Base-by-base conservation (phyloP, 2,329 filamentous ascomycete species). In the Monilinia fructicola region DNA sequence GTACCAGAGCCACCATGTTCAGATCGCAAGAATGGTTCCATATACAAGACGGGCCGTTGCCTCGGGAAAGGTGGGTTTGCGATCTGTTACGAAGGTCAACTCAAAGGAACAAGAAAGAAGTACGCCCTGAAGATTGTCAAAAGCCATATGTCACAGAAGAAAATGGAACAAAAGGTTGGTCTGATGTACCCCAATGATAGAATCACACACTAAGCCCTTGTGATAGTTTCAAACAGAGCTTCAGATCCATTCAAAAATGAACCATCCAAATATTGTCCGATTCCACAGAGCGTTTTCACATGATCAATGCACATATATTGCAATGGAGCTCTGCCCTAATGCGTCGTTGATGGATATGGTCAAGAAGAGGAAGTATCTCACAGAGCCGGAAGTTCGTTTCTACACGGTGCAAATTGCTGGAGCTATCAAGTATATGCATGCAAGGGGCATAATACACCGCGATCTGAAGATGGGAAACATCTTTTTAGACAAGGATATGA, bases 401-500 rank as follows among this genome's bases (percentile, higher is more conserved):
- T 97, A 97, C 77, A 90, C 95, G 69, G 88, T 99, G 52, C 95
- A 99, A 78, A 93, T 97, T 68, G 92, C 94, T 71, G 95, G 95
- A 46, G 95, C 95, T 48, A 94, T 99, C 79, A 98, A 98, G 79
- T 99, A 99, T 77, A 91, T 99, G 82, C 96, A 99, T 78, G 88
- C 88, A 75, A 91, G 96, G 76, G 95, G 94, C 71, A 96, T 99
- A 69, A 97, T 98, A 60, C 95, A 99, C 78, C 88, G 95, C 60
- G 95, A 99, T 78, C 80, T 99, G 73, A 99, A 99, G 80, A 98
- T 97, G 83, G 96, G 95, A 59, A 99, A 99, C 77, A 89, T 99
- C 72, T 99, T 99, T 75, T 83, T 99, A 63, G 95, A 99, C 77
- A 87, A 87, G 64, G 84, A 93, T 72, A 97, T 99, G 94, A 96